phyloP scores from a whole-genome alignment of 2,329 filamentous ascomycete genomes.

The Microascus cirrosus region DNA sequence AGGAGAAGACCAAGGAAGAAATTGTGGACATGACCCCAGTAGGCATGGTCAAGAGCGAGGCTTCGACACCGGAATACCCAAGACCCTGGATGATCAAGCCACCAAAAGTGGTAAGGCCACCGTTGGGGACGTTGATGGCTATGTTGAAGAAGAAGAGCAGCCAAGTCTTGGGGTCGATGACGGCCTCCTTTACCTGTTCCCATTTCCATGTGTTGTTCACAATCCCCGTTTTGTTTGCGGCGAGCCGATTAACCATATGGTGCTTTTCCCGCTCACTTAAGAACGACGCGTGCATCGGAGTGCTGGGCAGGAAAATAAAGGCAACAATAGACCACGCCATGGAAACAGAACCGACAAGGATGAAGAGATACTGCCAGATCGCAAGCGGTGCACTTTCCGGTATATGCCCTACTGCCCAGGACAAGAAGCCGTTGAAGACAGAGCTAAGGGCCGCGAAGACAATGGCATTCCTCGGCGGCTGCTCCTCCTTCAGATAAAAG shows the following conservation, averaged over 20 bases:
- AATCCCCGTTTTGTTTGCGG: constrained; percentile 30
- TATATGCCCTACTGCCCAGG: constrained; percentile 20
- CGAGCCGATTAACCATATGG: constrained; percentile 41
- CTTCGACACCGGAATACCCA: background rate
- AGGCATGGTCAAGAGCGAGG: constrained; percentile 5
- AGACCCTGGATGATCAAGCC: constrained; percentile 4
- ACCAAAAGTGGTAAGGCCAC: constrained; percentile 22
- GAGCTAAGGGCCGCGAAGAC: no score
- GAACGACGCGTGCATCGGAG: constrained; percentile 6
- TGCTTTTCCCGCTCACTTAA: constrained; percentile 19
- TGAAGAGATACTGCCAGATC: constrained; percentile 12
- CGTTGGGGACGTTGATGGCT: constrained; percentile 48
- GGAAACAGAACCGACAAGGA: constrained; percentile 9
- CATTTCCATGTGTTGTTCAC: constrained; percentile 35
- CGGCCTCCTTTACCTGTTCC: constrained; percentile 40
- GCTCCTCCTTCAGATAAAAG: constrained; percentile 16
- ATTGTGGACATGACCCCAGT: constrained; percentile 14
- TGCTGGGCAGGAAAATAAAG: constrained; percentile 6
- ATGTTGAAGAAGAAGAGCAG: constrained; percentile 42
- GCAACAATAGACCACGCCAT: constrained; percentile 7
- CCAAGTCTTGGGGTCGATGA: constrained; percentile 49
- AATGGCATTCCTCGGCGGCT: no score
- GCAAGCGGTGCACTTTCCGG: constrained; percentile 12
- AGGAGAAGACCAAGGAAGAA: background rate
- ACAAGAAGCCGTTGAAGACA: constrained; percentile 19